A percentile compares a stretch with the other conserved stretches of the same genome.
Evolutionary conservation across 2,329 filamentous ascomycete species (phyloP).

Genomic region (Alternaria solani): DNA sequence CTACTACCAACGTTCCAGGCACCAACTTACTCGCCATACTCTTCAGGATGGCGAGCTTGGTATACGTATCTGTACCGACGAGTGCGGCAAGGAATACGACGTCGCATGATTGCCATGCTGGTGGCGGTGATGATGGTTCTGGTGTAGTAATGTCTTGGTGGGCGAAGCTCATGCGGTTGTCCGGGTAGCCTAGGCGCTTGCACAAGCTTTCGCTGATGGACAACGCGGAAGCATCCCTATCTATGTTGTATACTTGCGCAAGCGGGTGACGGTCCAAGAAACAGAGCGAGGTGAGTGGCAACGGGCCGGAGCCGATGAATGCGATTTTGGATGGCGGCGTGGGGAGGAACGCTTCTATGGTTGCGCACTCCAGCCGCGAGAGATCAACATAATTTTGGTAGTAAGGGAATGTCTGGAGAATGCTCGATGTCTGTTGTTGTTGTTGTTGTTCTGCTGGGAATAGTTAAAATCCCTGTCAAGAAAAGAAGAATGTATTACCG

Average conservation of each 20-base stretch:
- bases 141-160: conserved; percentile 43
- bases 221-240: conserved; percentile 51
- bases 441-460: neutral
- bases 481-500: neutral
- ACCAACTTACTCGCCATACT: conserved; percentile 52
- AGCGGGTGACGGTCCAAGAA: conserved; percentile 49
- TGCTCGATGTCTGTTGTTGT: neutral
- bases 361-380: conserved; percentile 56
- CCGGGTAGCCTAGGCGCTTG: conserved; percentile 49
- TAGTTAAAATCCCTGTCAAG: neutral
- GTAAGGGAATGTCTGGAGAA: conserved; percentile 56
- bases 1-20: conserved; percentile 55
- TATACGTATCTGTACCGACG: conserved; percentile 54
- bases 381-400: conserved; percentile 60
- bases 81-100: conserved; percentile 62
- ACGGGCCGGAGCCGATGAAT: conserved; percentile 61
- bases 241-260: conserved; percentile 53
- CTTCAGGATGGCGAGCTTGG: conserved; percentile 55
- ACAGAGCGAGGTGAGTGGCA: conserved; percentile 60
- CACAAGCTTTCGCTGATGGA: conserved; percentile 42
- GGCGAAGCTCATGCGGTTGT: conserved; percentile 49
- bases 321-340: conserved; percentile 49
- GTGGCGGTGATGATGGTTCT: neutral
- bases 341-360: conserved; percentile 50
- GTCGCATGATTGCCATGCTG: conserved; percentile 50